Conservation (phyloP, 768 basidiomycete genomes). For the Ephemerocybe angulata region DNA sequence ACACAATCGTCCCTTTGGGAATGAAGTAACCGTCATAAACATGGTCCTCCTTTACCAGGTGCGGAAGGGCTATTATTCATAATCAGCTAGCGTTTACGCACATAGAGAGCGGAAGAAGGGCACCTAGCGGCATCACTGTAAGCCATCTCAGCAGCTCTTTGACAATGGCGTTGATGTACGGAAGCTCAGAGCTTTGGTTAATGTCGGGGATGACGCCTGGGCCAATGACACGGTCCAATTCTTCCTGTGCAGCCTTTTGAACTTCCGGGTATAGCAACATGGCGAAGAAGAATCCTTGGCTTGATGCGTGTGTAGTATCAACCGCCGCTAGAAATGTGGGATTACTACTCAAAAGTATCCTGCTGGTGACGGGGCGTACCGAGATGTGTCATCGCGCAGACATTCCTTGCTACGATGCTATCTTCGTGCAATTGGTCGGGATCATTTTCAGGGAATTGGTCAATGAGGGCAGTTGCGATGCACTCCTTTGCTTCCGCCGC, state of each 20-base stretch:
- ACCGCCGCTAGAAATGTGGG: too few species aligned
- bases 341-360: neutral
- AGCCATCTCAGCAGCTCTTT: neutral
- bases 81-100: too few species aligned
- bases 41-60: too few species aligned
- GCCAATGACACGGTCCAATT: conserved; percentile 8
- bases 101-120: too few species aligned
- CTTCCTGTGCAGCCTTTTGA: conserved; percentile 14
- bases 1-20: conserved; percentile 11
- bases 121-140: too few species aligned
- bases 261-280: conserved; percentile 13
- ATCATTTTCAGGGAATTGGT: too few species aligned
- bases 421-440: too few species aligned
- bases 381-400: too few species aligned
- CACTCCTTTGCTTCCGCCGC: too few species aligned
- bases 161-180: neutral
- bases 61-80: too few species aligned
- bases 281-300: conserved; percentile 7
- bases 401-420: too few species aligned
- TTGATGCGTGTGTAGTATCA: conserved; percentile 4
- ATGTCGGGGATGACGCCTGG: neutral
- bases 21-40: conserved; percentile 13
- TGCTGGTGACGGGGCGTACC: neutral
- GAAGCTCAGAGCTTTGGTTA: neutral
- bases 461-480: too few species aligned